A percentile compares a stretch with the other conserved stretches of the same genome.
Conservation (phyloP, 1,284 basidiomycete genomes). For the Malassezia equina region DNA sequence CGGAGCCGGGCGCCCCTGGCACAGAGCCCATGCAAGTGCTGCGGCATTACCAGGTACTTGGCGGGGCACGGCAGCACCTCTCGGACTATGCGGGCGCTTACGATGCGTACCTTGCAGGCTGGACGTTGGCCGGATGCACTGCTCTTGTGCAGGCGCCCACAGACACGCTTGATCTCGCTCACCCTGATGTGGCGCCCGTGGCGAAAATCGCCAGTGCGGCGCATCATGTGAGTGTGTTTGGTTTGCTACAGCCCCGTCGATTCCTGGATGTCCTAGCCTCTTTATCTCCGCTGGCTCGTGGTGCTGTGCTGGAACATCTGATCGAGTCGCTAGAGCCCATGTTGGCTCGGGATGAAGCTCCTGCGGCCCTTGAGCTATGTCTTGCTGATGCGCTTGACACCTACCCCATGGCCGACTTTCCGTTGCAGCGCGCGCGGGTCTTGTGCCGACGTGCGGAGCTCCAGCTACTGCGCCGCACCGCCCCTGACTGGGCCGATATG, state of each 20-base stretch:
- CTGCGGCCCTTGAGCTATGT: conserved; percentile 16
- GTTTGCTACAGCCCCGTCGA: conserved; percentile 15
- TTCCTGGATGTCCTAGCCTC: not conserved
- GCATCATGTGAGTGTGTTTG: conserved; percentile 25
- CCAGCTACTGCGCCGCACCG: conserved; percentile 13
- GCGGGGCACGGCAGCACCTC: conserved; percentile 22
- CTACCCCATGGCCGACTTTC: conserved; percentile 15
- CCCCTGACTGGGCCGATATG: not conserved
- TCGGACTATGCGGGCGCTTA: not conserved
- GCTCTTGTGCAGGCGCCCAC: not conserved
- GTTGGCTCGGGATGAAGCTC: conserved; percentile 22
- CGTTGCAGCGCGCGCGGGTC: conserved; percentile 24
- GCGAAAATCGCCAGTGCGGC: conserved; percentile 14
- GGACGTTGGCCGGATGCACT: not conserved
- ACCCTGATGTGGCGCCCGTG: conserved; percentile 7
- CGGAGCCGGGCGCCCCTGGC: not conserved
- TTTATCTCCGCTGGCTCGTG: not conserved
- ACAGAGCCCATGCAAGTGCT: conserved; percentile 3
- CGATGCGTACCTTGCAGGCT: not conserved
- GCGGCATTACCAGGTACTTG: conserved; percentile 25
- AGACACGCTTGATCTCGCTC: conserved; percentile 3
- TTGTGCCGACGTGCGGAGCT: conserved; percentile 22
- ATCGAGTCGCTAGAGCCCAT: conserved; percentile 17
- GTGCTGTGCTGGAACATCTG: conserved; percentile 25
- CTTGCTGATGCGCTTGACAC: conserved; percentile 14